These are phyloP conservation scores for Botrytis aclada DNA, from an alignment of 2,329 filamentous ascomycete species.

Conservation along the genomic window DNA sequence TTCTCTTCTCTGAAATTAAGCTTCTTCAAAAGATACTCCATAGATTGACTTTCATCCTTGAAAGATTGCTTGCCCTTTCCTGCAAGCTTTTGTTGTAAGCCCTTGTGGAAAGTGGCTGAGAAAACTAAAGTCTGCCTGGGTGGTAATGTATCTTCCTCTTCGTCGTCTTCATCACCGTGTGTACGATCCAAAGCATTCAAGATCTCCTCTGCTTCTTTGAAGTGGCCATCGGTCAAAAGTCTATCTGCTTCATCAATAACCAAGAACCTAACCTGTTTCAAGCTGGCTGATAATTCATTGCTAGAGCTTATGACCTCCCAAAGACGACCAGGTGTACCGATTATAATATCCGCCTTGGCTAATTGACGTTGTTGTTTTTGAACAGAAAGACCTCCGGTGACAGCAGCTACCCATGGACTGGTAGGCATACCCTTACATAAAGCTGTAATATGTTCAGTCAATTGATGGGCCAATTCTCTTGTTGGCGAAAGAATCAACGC, in stretches of 20 bases:
- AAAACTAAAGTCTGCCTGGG: constrained; percentile 88
- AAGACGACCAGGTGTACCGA: constrained; percentile 85
- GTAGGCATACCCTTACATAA: constrained; percentile 62
- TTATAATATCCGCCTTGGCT: constrained; percentile 81
- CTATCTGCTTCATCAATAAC: constrained; percentile 94
- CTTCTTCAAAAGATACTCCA: constrained; percentile 89
- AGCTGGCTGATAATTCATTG: constrained; percentile 62
- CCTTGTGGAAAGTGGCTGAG: constrained; percentile 92
- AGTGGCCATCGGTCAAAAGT: constrained; percentile 86
- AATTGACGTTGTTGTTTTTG: constrained; percentile 90
- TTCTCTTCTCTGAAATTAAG: constrained; percentile 81
- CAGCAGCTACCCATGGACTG: constrained; percentile 73
- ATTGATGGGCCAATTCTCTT: constrained; percentile 87
- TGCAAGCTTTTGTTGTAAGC: constrained; percentile 84
- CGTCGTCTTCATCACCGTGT: constrained; percentile 48
- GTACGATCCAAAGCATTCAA: constrained; percentile 72
- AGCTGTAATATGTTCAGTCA: constrained; percentile 75
- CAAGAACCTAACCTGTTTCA: constrained; percentile 74
- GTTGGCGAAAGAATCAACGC: constrained; percentile 88
- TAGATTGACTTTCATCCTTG: constrained; percentile 72
- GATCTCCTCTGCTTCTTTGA: constrained; percentile 90
- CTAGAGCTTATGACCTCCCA: constrained; percentile 91
- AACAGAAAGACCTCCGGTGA: constrained; percentile 91
- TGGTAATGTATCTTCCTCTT: constrained; percentile 45
- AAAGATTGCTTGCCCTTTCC: constrained; percentile 63